phyloP scores from a whole-genome alignment of 129 eudicot species.

The Flaveria trinervia region DNA sequence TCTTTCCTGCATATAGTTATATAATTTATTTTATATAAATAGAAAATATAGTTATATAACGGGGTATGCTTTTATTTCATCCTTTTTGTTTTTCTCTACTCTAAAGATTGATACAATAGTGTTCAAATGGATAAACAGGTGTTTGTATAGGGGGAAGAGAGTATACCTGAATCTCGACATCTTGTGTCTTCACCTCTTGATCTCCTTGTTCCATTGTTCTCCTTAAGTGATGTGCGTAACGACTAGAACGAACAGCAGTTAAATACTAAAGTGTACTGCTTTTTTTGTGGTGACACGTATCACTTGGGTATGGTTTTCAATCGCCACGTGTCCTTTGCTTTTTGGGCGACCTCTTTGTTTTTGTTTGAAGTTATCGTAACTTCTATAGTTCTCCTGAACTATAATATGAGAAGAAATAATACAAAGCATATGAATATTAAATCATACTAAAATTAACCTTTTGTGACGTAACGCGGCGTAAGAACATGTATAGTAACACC shows the following conservation, averaged over 20 bases:
- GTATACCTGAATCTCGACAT: slow-evolving; percentile 7
- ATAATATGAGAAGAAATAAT: no score
- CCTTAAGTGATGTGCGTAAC: neutral
- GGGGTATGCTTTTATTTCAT: no score
- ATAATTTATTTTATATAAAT: no score
- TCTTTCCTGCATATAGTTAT: slow-evolving; percentile 25
- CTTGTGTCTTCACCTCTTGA: neutral
- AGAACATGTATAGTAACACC: no score
- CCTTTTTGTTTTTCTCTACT: no score
- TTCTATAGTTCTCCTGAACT: no score
- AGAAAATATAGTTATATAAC: neutral
- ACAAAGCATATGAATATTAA: neutral
- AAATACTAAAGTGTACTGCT: neutral
- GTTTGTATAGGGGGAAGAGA: neutral
- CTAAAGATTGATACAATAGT: no score
- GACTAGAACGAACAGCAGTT: neutral
- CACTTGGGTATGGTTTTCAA: neutral
- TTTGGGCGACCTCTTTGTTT: neutral
- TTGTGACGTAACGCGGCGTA: no score
- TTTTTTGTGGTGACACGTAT: neutral
- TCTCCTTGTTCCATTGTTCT: neutral
- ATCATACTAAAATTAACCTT: no score
- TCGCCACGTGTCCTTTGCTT: neutral
- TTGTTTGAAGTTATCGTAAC: no score
- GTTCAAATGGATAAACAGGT: no score